Base-by-base conservation (phyloP, 805 yeast genomes). In the Candida railenensis region DNA sequence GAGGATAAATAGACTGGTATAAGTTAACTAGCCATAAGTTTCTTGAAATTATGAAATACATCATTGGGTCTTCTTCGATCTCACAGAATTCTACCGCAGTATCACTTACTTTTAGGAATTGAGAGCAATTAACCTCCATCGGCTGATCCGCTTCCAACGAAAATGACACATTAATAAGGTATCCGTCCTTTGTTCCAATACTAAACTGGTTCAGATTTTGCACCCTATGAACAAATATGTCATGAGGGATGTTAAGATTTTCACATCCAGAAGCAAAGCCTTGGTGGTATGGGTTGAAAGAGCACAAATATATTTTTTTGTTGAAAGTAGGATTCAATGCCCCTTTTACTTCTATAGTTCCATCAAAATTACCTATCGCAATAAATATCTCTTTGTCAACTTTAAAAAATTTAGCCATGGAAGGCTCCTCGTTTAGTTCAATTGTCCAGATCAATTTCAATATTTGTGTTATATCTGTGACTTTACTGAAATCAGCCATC, bases 141-240 rank as follows among this genome's bases (percentile, higher is more conserved):
- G n/a, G 33, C 14, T 41, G 20, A 12, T 40, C 34, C 12, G 25
- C 39, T 14, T 43, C 41, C 9, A 52, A 7, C 1, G 42, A 48
- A 5, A 67, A 53, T 14, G 47, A 51, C 5, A 40, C 22, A 16
- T n/a, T 40, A 15, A 66, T 46, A 21, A 54, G 57, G 32, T 51
- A 56, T 0, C 77, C 77, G 28, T 62, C 63, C 40, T 58, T 60
- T 1, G 74, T 56, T 1, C 75, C 75, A 22, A 71, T 47, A 15
- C 52, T 53, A 1, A 66, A 22, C 12, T 44, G 44, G 2, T 44
- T 18, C 3, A 38, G 33, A 2, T 49, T 37, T 2, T 33, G 12
- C 3, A 22, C 8, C 3, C n/a, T 22, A 14, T 42, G 47, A 1
- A 22, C 9, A 12, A 45, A 8, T 3, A 59, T 47, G 43, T 58